A percentile compares a stretch with the other conserved stretches of the same genome.
These are phyloP conservation scores for Arthrobotrys sinensis DNA, from an alignment of 2,329 filamentous ascomycete genomes.

Conservation along the genomic window DNA sequence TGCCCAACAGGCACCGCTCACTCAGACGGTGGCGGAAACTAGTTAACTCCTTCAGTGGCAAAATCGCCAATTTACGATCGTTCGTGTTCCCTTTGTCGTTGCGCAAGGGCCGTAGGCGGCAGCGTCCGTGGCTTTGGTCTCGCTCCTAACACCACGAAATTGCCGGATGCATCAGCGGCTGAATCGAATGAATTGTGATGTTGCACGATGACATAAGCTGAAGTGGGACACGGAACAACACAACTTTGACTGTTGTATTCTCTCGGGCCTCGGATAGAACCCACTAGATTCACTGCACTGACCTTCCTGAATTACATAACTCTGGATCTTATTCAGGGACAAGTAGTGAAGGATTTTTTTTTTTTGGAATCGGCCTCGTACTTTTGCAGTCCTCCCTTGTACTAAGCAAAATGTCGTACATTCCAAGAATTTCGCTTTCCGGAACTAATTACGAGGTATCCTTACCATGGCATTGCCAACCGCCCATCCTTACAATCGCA, in stretches of 20 bases:
- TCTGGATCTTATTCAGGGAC: not conserved
- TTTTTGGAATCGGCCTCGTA: not conserved
- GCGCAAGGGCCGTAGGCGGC: not conserved
- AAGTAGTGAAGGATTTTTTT: not conserved
- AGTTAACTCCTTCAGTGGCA: slow-evolving; percentile 11
- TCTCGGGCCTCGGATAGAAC: slow-evolving; percentile 30
- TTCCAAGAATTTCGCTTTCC: slow-evolving; percentile 32
- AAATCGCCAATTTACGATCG: not conserved
- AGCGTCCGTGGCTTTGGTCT: not conserved
- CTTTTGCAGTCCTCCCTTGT: not conserved
- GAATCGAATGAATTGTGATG: slow-evolving; percentile 1
- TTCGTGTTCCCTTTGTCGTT: not conserved
- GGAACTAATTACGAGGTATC: slow-evolving; percentile 40
- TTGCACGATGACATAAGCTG: slow-evolving; percentile 28
- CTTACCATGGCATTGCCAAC: not conserved
- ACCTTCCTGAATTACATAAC: slow-evolving; percentile 13
- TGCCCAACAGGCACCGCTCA: not conserved
- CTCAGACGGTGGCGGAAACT: not conserved
- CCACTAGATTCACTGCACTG: not conserved
- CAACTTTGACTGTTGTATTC: slow-evolving; percentile 17
- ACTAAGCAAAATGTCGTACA: slow-evolving; percentile 17
- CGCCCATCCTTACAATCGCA: not conserved
- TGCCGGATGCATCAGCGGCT: slow-evolving; percentile 14
- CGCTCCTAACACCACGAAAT: not conserved
- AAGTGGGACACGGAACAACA: not conserved